Base-by-base conservation (phyloP, 2,329 filamentous ascomycete species). In the Aspergillus aculeatinus region DNA sequence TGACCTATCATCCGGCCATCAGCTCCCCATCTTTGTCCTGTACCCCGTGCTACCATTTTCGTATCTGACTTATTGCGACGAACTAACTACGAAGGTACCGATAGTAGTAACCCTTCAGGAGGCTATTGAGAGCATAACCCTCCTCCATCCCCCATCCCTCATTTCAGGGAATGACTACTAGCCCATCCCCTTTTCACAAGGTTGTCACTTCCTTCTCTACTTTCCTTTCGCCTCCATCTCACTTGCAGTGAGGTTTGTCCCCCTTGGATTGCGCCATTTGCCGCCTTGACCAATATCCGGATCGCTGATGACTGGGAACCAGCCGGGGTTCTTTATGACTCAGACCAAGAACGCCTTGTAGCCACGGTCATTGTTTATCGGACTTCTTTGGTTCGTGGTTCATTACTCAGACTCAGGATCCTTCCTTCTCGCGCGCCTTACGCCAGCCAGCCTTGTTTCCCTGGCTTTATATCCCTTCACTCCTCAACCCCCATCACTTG, bases 21-120 rank as follows among this genome's bases (percentile, higher is more conserved):
- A 60, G 60, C 51, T 57, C 54, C 51, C 58, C 48, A 52, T 60
- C 27, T 51, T 60, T 47, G 54, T 55, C 53, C 57, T 25, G 60
- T 35, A 51, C 58, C 60, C 53, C 60, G 60, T 62, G 60, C 60
- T 52, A 55, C 33, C 50, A 53, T 39, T 31, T 60, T 52, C 50
- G 47, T 52, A 35, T 53, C 35, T 31, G 23, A n/a, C 23, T 27
- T 14, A 27, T 10, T 50, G 16, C 23, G 5, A 50, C 19, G 27
- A n/a, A 9, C 29, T 31, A 48, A 29, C 21, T 23, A 29, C 48
- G 33, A 35, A 35, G 33, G 33, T 25, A 31, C 23, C 31, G 21
- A 52, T 42, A 52, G 16, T 19, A 44, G 39, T 44, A 16, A 19
- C 39, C 39, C 16, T 44, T 16, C 33, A 19, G 14, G 14, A 10